Base-by-base conservation (phyloP, 2,329 filamentous ascomycete species). In the Lizonia empirigonia region DNA sequence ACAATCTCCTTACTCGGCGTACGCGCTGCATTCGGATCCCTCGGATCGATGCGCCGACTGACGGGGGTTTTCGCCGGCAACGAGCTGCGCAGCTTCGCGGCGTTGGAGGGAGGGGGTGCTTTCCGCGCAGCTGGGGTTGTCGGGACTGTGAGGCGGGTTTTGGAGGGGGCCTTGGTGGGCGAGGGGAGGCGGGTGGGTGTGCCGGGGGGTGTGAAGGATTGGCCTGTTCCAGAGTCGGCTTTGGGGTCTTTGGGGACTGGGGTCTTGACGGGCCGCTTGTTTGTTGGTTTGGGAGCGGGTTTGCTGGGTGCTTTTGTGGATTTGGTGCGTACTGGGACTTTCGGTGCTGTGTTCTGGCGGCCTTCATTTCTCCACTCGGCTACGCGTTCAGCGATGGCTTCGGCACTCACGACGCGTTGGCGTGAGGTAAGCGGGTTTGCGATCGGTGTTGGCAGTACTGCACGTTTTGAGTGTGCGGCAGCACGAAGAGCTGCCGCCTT, bases 1-100 rank as follows among this genome's bases (percentile, higher is more conserved):
- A 55, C 29, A 5, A 66, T 60, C 18, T 53, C 58, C n/a, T 61
- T 68, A 7, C 61, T 64, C 1, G 67, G 67, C 20, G 62, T 65
- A 7, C 58, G 50, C 2, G 50, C 8, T 2, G 58, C 59, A 7
- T 61, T 64, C 1, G 44, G 53, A 26, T 67, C 58, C 1, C 34
- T 2, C 12, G 32, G 19, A 12, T 16, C 12, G 4, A 16, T 36
- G 35, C 32, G 22, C 10, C 23, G 10, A 15, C 29, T 35, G 2
- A 36, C 42, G 13, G 45, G 45, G 9, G 44, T 41, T 15, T 24
- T 26, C 1, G 22, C 19, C 9, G 39, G 34, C 5, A 19, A n/a
- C 0, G 40, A 9, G 1, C 44, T 2, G 19, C 19, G 13, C 27
- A 27, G 34, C 24, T 50, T 30, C 27, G 48, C 23, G 10, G 37